These are phyloP conservation scores for Tagetes patula DNA, from an alignment of 129 eudicot genomes.

Conservation along the genomic window DNA sequence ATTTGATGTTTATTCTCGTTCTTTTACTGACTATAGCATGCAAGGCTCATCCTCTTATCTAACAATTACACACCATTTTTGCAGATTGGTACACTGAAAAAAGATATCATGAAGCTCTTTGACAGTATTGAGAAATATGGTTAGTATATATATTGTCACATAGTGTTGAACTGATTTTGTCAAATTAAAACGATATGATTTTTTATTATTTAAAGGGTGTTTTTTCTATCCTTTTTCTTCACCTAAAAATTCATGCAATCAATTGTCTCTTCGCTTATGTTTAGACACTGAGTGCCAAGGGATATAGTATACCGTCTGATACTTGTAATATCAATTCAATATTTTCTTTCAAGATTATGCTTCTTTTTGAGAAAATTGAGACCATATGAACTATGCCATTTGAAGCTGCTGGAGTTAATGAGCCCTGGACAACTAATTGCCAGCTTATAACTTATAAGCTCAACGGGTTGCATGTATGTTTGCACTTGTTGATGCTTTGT, in stretches of 20 bases:
- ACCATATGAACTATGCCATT: slow-evolving; percentile 2
- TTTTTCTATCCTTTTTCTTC: background rate
- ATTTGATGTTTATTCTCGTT: slow-evolving; percentile 16
- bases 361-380: slow-evolving; percentile 19
- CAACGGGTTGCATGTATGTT: slow-evolving; percentile 11
- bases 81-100: slow-evolving; percentile 72
- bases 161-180: slow-evolving; percentile 6
- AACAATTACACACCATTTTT: slow-evolving; percentile 20
- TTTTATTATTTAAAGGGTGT: background rate
- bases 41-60: slow-evolving; percentile 18
- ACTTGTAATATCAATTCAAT: background rate
- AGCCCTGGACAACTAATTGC: slow-evolving; percentile 16
- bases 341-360: too few species aligned
- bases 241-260: background rate
- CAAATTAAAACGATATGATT: too few species aligned
- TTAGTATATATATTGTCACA: slow-evolving; percentile 32
- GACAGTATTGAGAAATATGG: slow-evolving; percentile 88
- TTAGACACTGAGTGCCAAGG: background rate
- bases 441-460: slow-evolving; percentile 15
- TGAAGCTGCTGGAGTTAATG: slow-evolving; percentile 6
- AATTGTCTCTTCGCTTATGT: background rate
- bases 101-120: slow-evolving; percentile 75
- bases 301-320: background rate
- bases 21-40: slow-evolving; percentile 2
- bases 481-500: slow-evolving; percentile 21